Evolutionary conservation across 1,284 basidiomycete species (phyloP), one percentile per base, ranked within the genome.

Genomic region (Rhodotorula sp.): DNA sequence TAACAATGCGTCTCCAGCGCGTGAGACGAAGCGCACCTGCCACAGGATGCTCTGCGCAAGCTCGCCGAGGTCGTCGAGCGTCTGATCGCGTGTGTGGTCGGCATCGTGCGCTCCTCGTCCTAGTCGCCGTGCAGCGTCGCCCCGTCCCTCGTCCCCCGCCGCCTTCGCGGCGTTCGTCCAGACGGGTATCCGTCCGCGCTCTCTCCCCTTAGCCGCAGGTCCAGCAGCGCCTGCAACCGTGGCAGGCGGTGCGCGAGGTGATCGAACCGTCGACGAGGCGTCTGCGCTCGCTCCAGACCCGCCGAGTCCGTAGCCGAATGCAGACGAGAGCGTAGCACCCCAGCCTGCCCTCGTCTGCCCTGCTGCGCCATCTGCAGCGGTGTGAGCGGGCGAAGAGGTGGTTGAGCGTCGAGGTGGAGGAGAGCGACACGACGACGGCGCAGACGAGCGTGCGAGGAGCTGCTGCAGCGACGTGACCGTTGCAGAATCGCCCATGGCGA

Each of bases 241-340:
- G 7, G 34, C 55, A 1, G 34, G 56, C 21, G 13, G 14, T 7
- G 34, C 25, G 34, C 48, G 41, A 13, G 12, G 9, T 13, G 21
- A 45, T 34, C 12, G 19, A 0, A 16, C 25, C 0, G 13, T 5
- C 23, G 52, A 14, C 13, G 52, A 53, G 52, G 52, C 4, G 13
- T 12, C 41, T 7, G 12, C 10, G 56, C 56, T 52, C 50, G 50
- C 50, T 52, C 50, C 50, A 4, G 23, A 10, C 25, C 23, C 23
- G 25, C 14, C 23, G 23, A n/a, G 23, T 19, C 58, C 42, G n/a
- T 53, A 53, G 4, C 66, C 61, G 13, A 68, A 58, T 49, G 49
- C 53, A 5, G 60, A 27, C 25, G 66, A 44, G n/a, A 63, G 9
- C 2, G 66, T 63, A 2, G 27, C 19, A 19, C 55, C 61, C 61